A percentile compares a stretch with the other conserved stretches of the same genome.
phyloP scores from a whole-genome alignment of 345 rosid species.

The Chamaenerion angustifolium region DNA sequence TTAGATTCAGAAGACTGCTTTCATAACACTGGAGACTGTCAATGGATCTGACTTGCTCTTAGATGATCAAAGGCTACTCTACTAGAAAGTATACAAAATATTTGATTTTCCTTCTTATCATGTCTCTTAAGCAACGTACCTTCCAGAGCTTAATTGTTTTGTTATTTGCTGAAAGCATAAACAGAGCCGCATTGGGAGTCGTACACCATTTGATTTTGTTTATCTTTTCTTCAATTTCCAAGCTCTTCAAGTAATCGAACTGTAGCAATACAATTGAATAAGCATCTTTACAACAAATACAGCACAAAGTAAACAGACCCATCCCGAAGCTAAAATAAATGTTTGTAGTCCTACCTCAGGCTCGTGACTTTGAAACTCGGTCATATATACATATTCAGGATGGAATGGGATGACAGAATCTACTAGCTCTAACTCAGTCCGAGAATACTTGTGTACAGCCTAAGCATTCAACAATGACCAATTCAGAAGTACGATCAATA shows the following conservation, averaged over 20 bases:
- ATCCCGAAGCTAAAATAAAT: not conserved
- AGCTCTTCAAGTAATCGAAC: conserved; percentile 62
- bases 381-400: conserved; percentile 40
- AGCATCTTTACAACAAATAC: conserved; percentile 4
- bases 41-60: too few relatives aligned
- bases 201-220: conserved; percentile 47
- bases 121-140: conserved; percentile 16
- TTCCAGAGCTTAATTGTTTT: conserved; percentile 68
- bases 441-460: conserved; percentile 14
- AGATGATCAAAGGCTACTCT: too few relatives aligned
- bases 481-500: too few relatives aligned
- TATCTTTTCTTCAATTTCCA: conserved; percentile 66
- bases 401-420: conserved; percentile 19
- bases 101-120: not conserved
- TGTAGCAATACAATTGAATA: conserved; percentile 7
- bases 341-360: conserved; percentile 28
- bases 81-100: not conserved
- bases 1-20: too few relatives aligned
- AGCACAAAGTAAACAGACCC: not conserved
- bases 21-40: too few relatives aligned
- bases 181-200: conserved; percentile 25
- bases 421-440: conserved; percentile 33
- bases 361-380: conserved; percentile 65
- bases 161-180: conserved; percentile 53
- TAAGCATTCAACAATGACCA: conserved; percentile 9